Base-by-base conservation (phyloP, 768 basidiomycete genomes). In the Candolleomyces eurysporus region DNA sequence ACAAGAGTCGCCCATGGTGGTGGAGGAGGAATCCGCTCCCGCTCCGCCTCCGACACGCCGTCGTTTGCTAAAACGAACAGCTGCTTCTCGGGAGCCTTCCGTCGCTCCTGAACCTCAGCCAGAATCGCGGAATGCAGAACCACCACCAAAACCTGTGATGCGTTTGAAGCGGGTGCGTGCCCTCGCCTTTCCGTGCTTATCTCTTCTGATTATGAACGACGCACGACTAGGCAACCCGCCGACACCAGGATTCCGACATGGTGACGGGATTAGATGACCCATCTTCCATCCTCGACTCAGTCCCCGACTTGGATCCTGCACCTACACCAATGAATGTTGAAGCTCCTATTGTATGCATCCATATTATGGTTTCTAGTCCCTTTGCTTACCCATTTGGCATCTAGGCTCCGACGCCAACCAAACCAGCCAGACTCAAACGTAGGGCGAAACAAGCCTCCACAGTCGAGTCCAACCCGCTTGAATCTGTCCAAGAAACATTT, bases 381-480 rank as follows among this genome's bases (percentile, higher is more conserved):
- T 13, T 42, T 52, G 4, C 22, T 39, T 14, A 14, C 26, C 49
- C 52, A 54, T 60, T 40, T 64, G n/a, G 19, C 26, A 2, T 54
- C 14, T 50, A 84, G 82, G 73, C 77, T 3, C 76, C 82, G 26
- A 69, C 74, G 14, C 77, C 80, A 7, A 63, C 71, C 16, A 77
- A 80, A 14, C 71, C 80, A 4, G 26, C 26, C 3, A 77, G 68
- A 30, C 72, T 90, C 58, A 89, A 88, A 71, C 82, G 88, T 17
- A 80, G 89, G 19, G 76, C 78, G 60, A 81, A 76, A 8, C 74
- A 69, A 21, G 68, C 68, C 7, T 67, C 36, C 8, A 36, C 53
- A 36, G 39, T 56, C 16, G 59, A 53, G 2, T n/a, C 48, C 32
- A 56, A 45, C 57, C 17, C 57, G 1, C 9, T 40, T 0, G 36